Evolutionary conservation across 495 filamentous ascomycete species (phyloP).

Genomic region (Neurospora terricola): DNA sequence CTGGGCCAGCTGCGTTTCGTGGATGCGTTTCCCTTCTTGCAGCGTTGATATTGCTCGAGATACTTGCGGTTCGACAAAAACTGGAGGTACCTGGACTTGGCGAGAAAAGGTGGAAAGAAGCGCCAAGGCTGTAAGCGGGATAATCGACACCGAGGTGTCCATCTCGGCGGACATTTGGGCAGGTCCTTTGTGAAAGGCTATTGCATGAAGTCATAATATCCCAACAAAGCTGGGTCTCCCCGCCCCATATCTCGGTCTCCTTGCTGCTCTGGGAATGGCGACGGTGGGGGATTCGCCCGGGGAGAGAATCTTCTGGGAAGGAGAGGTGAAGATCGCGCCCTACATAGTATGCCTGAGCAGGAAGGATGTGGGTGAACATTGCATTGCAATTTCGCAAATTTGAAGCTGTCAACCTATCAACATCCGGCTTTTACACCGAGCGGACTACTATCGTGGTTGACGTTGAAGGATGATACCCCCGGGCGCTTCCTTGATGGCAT

Average conservation of each 20-base stretch:
- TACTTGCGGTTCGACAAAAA: neutral
- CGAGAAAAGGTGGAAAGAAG: too few species aligned
- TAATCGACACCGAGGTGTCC: neutral
- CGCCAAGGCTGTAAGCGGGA: neutral
- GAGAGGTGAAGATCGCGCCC: neutral
- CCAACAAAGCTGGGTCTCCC: neutral
- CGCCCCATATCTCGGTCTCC: neutral
- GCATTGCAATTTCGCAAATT: neutral
- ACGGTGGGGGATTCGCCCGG: neutral
- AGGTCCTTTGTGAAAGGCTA: neutral
- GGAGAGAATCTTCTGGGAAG: neutral
- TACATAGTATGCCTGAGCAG: neutral
- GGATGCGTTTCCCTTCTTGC: neutral
- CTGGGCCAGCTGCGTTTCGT: neutral
- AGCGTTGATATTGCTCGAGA: neutral
- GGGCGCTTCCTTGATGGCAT: neutral
- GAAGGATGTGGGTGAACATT: neutral
- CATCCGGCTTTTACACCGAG: neutral
- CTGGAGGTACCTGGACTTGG: too few species aligned
- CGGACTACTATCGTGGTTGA: neutral
- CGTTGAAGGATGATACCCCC: neutral
- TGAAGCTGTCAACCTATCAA: neutral
- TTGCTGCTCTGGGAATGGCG: neutral
- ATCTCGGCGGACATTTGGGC: neutral
- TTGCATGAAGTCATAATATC: constrained; percentile 2